Conservation (phyloP, 1,284 basidiomycete genomes). For the Malassezia restricta region DNA sequence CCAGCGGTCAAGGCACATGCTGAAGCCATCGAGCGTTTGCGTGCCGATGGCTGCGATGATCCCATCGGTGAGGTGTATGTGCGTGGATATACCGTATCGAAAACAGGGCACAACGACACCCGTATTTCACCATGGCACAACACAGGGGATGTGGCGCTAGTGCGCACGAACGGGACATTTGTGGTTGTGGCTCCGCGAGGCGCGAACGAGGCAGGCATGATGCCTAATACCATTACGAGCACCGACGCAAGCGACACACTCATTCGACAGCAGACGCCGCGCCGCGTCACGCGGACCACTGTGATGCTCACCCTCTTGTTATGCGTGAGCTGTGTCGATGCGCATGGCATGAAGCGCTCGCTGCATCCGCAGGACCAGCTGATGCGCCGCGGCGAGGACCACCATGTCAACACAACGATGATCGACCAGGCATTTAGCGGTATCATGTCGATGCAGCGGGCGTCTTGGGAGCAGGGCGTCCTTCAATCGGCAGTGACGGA, state of each 20-base stretch:
- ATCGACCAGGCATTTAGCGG: conserved; percentile 24
- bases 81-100: conserved; percentile 23
- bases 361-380: not conserved
- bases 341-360: not conserved
- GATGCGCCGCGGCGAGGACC: not conserved
- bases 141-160: conserved; percentile 30
- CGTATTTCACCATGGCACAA: conserved; percentile 19
- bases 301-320: not conserved
- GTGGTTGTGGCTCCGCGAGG: conserved; percentile 22
- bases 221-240: conserved; percentile 1
- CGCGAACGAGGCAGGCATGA: conserved; percentile 1
- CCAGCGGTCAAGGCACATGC: conserved; percentile 13
- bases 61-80: conserved; percentile 31
- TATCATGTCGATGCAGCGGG: conserved; percentile 29
- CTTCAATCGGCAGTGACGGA: conserved; percentile 38
- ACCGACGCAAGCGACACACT: conserved; percentile 1
- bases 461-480: conserved; percentile 43
- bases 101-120: not conserved
- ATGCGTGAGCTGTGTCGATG: not conserved
- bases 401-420: conserved; percentile 25
- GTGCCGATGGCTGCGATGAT: conserved; percentile 16
- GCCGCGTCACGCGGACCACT: not conserved
- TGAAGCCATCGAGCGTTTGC: conserved; percentile 18
- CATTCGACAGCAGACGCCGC: not conserved
- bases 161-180: conserved; percentile 40